Percentiles rank a stretch among this genome's conserved stretches.
Conservation (phyloP, 176 grass and related monocot species). For the Eragrostis curvula region DNA sequence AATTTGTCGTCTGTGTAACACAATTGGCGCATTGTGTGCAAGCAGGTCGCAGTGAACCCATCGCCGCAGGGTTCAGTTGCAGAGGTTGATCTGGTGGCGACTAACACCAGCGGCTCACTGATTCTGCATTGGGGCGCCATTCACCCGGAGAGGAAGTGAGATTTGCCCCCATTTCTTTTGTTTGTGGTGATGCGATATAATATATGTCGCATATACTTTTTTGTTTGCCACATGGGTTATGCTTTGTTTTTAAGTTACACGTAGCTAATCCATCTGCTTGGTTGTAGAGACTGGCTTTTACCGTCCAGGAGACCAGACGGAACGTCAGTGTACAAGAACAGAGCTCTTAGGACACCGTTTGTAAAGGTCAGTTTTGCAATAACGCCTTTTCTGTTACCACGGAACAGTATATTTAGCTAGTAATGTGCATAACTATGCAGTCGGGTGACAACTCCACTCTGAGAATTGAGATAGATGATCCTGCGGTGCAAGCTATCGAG, state of each 20-base stretch:
- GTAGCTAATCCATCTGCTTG: slow-evolving; percentile 22
- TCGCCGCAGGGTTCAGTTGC: slow-evolving; percentile 34
- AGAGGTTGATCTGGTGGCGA: slow-evolving; percentile 63
- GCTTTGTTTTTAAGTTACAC: background rate
- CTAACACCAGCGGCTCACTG: slow-evolving; percentile 59
- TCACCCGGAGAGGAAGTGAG: slow-evolving; percentile 54
- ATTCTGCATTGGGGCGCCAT: slow-evolving; percentile 92
- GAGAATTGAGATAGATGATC: slow-evolving; percentile 85
- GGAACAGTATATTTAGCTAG: background rate
- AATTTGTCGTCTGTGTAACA: slow-evolving; percentile 19
- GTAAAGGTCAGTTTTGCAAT: slow-evolving; percentile 56
- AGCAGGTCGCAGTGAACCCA: slow-evolving; percentile 66
- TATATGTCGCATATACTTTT: background rate
- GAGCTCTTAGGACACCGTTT: slow-evolving; percentile 81
- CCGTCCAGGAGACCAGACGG: slow-evolving; percentile 69
- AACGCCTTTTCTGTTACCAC: background rate
- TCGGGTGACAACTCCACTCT: slow-evolving; percentile 74
- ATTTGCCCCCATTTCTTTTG: slow-evolving; percentile 2
- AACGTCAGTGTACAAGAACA: slow-evolving; percentile 75
- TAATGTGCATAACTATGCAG: slow-evolving; percentile 45
- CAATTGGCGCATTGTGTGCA: slow-evolving; percentile 18
- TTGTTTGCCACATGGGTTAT: background rate
- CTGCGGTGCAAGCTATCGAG: slow-evolving; percentile 75
- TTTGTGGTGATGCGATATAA: background rate
- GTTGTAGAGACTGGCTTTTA: slow-evolving; percentile 77